phyloP scores from a whole-genome alignment of 2,329 filamentous ascomycete species.

The Trichophyton schoenleinii region DNA sequence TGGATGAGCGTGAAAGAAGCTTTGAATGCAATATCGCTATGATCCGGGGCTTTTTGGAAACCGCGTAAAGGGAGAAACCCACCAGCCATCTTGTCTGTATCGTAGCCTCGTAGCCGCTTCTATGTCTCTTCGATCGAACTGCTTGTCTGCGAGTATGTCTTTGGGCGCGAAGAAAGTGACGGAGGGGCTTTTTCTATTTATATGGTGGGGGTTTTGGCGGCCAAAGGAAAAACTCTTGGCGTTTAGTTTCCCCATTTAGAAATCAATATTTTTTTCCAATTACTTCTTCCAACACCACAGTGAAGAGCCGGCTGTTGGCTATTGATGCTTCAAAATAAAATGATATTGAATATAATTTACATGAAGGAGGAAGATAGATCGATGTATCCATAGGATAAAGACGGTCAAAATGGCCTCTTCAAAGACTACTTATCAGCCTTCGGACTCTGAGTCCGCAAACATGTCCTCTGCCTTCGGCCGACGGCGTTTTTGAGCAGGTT shows the following conservation, averaged over 20 bases:
- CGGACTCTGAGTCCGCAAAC: slow-evolving; percentile 66
- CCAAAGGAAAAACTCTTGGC: neutral
- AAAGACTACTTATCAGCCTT: slow-evolving; percentile 14
- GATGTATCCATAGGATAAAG: neutral
- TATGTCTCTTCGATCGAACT: neutral
- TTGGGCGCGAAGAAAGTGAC: neutral
- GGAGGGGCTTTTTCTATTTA: neutral
- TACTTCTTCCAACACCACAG: too few relatives aligned
- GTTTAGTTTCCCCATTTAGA: neutral
- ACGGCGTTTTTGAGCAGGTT: slow-evolving; percentile 38
- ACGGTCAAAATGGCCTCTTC: neutral
- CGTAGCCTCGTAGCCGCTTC: neutral
- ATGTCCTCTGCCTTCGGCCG: slow-evolving; percentile 70
- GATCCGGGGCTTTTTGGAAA: slow-evolving; percentile 10
- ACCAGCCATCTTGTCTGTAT: slow-evolving; percentile 25
- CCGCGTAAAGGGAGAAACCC: slow-evolving; percentile 14
- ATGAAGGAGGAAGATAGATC: neutral
- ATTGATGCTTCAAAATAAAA: neutral
- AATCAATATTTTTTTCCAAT: too few relatives aligned
- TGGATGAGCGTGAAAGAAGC: neutral
- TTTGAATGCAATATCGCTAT: neutral
- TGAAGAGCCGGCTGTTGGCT: neutral
- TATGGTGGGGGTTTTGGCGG: neutral
- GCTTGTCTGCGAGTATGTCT: neutral
- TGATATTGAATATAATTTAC: neutral